Evolutionary conservation across 768 basidiomycete genomes (phyloP).

Genomic region (Amanita polypyramis): DNA sequence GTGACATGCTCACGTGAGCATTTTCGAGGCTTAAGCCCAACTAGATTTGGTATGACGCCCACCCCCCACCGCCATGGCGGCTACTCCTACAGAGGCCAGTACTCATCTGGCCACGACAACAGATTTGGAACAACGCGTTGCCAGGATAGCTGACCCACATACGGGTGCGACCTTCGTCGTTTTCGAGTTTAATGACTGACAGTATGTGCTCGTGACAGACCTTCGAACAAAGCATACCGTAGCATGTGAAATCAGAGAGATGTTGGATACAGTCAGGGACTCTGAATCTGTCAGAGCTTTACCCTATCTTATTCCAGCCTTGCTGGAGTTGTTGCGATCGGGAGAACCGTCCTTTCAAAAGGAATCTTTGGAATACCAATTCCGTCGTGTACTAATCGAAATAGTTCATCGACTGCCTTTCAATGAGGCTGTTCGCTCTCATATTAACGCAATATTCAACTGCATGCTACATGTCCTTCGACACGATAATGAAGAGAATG

Average conservation of each 20-base stretch:
- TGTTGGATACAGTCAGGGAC: constrained; percentile 72
- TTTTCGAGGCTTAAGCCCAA: not conserved
- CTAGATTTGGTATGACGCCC: not conserved
- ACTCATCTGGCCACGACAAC: constrained; percentile 27
- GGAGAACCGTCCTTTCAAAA: constrained; percentile 59
- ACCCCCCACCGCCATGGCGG: constrained; percentile 18
- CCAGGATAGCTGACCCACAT: constrained; percentile 65
- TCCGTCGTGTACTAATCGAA: constrained; percentile 81
- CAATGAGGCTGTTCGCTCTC: constrained; percentile 65
- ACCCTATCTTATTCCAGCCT: constrained; percentile 61
- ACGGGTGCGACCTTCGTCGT: constrained; percentile 35
- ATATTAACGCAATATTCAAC: constrained; percentile 55
- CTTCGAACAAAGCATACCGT: constrained; percentile 58
- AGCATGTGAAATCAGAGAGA: constrained; percentile 73
- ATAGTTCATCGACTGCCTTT: constrained; percentile 83
- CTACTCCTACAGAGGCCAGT: constrained; percentile 23
- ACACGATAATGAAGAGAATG: constrained; percentile 95
- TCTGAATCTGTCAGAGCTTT: constrained; percentile 61
- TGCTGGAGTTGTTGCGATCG: constrained; percentile 62
- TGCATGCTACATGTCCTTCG: constrained; percentile 80
- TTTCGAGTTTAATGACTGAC: not conserved
- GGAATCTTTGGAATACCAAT: constrained; percentile 63
- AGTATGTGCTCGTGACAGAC: constrained; percentile 29
- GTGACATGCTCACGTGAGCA: constrained; percentile 2
- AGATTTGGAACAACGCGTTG: constrained; percentile 64